Evolutionary conservation across 2,329 filamentous ascomycete genomes (phyloP), one percentile per base, ranked within the genome.

Genomic region (Fusarium denticulatum): DNA sequence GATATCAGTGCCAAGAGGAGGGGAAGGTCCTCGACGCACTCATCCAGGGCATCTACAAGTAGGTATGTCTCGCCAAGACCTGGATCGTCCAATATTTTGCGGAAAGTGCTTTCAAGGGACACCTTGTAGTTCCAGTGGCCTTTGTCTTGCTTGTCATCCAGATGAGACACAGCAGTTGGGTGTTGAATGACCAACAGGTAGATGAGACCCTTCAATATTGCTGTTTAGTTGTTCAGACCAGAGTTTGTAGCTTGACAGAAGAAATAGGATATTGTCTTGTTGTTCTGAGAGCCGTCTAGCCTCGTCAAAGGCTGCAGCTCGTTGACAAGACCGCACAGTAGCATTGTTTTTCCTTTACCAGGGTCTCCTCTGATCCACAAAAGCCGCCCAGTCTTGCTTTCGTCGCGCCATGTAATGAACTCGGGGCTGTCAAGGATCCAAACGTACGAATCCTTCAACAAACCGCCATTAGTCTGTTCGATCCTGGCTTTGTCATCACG

Each of bases 31-130:
- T 46, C 52, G 11, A 53, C 58, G 24, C 84, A 87, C 71, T 88
- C 85, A 60, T 88, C 83, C 2, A 88, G 80, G 0, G 84, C 85
- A 74, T 87, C 85, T 24, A 88, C 74, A 11, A 86, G 67, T 20
- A 55, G 8, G 3, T n/a, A 30, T 18, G 3, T 2, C 10, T 52
- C n/a, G 0, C 18, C n/a, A 3, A 26, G 8, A 7, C 7, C n/a
- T 11, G 32, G 13, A 2, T 52, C n/a, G 0, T 20, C 32, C 0
- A 52, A 0, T 0, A 52, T 36, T 6, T 1, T 52, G 32, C 32
- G 32, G 13, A 52, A 26, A 0, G 5, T 13, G 6, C 20, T 2
- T 30, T 55, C 50, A 0, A 53, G 10, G 0, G 50, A 20, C 0
- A 50, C 12, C 7, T 32, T 36, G 0, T 2, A 36, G 32, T 37